These are phyloP conservation scores for Chaetomiaceae sp. DNA, from an alignment of 2,329 filamentous ascomycete genomes.

Conservation along the genomic window DNA sequence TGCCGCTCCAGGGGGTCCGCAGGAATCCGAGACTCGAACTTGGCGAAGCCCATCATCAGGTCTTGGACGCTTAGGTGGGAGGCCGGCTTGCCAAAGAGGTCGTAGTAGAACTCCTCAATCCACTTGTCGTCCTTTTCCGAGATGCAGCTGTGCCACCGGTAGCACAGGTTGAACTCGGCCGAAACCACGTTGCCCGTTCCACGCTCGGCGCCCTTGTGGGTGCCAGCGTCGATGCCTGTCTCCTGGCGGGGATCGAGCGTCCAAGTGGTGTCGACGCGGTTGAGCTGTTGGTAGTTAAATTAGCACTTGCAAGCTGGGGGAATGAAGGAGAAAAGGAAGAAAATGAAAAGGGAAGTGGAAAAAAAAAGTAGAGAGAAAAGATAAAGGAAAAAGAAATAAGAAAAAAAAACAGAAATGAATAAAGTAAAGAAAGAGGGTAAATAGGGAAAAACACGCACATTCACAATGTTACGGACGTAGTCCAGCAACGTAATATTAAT, in stretches of 20 bases:
- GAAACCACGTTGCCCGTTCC: constrained; percentile 80
- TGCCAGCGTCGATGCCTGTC: constrained; percentile 53
- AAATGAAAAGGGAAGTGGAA: no score
- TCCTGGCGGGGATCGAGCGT: constrained; percentile 72
- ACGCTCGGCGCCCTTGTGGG: constrained; percentile 55
- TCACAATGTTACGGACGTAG: constrained; percentile 62
- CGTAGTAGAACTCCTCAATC: constrained; percentile 65
- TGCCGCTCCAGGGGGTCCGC: constrained; percentile 64
- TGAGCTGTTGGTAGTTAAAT: constrained; percentile 38
- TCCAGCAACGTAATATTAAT: constrained; percentile 75
- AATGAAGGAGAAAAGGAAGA: no score
- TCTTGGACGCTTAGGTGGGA: constrained; percentile 54
- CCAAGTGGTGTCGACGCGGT: constrained; percentile 71
- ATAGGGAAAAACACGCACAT: no score
- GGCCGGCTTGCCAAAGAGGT: constrained; percentile 58
- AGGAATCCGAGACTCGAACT: constrained; percentile 57
- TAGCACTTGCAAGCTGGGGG: neutral
- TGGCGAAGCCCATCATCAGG: constrained; percentile 58
- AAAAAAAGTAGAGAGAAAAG: no score
- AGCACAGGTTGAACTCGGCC: constrained; percentile 84
- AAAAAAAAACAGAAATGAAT: no score
- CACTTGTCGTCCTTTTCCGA: constrained; percentile 71
- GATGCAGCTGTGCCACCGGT: constrained; percentile 82
- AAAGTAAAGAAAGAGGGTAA: neutral
- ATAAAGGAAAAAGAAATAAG: no score